phyloP scores from a whole-genome alignment of 2,329 filamentous ascomycete genomes.

The Colletotrichum trifolii region DNA sequence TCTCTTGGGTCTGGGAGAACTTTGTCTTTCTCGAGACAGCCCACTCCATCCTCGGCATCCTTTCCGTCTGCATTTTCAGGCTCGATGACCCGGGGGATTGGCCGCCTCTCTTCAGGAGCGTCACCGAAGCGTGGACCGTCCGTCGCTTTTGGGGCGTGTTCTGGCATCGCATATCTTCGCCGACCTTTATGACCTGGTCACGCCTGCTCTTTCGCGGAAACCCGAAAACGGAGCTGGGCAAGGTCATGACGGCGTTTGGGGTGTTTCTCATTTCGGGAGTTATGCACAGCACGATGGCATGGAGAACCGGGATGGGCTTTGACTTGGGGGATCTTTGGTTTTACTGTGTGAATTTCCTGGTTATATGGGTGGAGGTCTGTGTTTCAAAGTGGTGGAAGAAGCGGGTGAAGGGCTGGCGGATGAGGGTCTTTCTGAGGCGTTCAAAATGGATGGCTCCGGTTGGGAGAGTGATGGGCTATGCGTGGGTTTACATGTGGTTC shows the following conservation, averaged over 20 bases:
- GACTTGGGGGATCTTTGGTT: neutral
- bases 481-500: conserved; percentile 9
- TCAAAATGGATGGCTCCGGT: neutral
- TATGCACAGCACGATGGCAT: conserved; percentile 52
- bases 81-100: conserved; percentile 29
- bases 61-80: conserved; percentile 3
- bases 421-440: neutral
- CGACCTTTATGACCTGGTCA: conserved; percentile 15
- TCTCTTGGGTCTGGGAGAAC: conserved; percentile 31
- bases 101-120: conserved; percentile 33
- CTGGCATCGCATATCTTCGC: conserved; percentile 29
- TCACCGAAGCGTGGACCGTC: conserved; percentile 16
- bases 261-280: conserved; percentile 49
- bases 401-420: neutral
- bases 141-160: conserved; percentile 32
- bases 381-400: neutral
- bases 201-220: neutral
- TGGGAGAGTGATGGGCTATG: neutral
- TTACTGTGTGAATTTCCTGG: conserved; percentile 14
- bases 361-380: neutral
- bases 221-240: neutral
- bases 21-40: conserved; percentile 6
- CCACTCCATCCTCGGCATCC: neutral
- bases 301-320: neutral
- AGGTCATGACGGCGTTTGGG: conserved; percentile 5